phyloP scores from a whole-genome alignment of 805 yeast genomes.

The Myxozyma udenii region DNA sequence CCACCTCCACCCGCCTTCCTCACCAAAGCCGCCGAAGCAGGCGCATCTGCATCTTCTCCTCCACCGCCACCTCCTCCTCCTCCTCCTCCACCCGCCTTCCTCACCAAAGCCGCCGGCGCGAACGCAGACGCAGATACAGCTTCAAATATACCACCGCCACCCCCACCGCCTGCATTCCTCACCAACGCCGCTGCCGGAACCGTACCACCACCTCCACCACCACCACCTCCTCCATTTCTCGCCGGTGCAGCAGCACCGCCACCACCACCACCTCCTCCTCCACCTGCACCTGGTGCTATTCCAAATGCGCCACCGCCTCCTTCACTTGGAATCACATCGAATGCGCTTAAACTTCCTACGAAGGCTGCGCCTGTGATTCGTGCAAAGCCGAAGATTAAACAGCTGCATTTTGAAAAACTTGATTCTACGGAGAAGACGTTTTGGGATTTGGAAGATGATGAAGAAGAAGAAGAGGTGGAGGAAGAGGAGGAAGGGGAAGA shows the following conservation, averaged over 20 bases:
- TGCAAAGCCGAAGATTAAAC: slow-evolving; percentile 75
- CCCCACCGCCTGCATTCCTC: slow-evolving; percentile 25
- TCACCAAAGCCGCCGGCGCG: slow-evolving; percentile 7
- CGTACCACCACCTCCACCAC: slow-evolving; percentile 37
- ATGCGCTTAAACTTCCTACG: slow-evolving; percentile 32
- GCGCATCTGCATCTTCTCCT: background rate
- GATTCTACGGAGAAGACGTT: slow-evolving; percentile 77
- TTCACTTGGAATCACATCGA: slow-evolving; percentile 40
- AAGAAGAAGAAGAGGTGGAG: slow-evolving; percentile 6
- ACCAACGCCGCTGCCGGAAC: slow-evolving; percentile 15
- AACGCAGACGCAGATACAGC: slow-evolving; percentile 4
- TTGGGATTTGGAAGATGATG: slow-evolving; percentile 53
- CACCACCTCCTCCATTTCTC: slow-evolving; percentile 37
- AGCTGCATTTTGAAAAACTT: slow-evolving; percentile 94
- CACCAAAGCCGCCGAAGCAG: background rate
- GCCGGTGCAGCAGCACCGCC: slow-evolving; percentile 35
- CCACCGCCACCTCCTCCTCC: slow-evolving; percentile 17
- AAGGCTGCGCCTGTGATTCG: slow-evolving; percentile 37
- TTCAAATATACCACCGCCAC: slow-evolving; percentile 25
- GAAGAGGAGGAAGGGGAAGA: slow-evolving; percentile 14
- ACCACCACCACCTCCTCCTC: slow-evolving; percentile 40
- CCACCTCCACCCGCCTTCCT: background rate
- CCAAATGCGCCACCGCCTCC: slow-evolving; percentile 43
- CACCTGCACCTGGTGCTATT: slow-evolving; percentile 39
- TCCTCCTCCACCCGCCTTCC: slow-evolving; percentile 14